These are phyloP conservation scores for Picochlorum sp. DNA, from an alignment of 139 green algal genomes.

Conservation along the genomic window DNA sequence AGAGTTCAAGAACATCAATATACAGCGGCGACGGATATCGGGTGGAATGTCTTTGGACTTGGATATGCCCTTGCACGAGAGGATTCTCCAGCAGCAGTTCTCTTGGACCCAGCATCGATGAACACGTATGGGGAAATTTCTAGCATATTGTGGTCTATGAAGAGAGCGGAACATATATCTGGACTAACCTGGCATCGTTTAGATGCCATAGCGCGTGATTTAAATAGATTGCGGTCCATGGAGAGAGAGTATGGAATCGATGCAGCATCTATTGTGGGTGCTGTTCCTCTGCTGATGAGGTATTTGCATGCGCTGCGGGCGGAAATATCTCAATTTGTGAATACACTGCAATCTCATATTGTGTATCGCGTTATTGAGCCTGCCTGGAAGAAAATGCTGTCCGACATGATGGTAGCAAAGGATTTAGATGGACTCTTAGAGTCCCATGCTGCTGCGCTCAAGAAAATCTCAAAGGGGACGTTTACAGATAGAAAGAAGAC, in stretches of 20 bases:
- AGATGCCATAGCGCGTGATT: conserved; percentile 40
- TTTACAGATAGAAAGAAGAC: conserved; percentile 24
- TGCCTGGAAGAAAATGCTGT: conserved; percentile 47
- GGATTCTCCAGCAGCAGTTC: conserved; percentile 34
- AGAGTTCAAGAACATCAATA: background rate
- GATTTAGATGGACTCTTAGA: conserved; percentile 78
- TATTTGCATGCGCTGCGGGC: conserved; percentile 56
- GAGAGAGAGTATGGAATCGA: conserved; percentile 19
- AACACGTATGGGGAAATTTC: conserved; percentile 67
- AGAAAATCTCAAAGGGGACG: conserved; percentile 10
- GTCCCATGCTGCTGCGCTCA: conserved; percentile 64
- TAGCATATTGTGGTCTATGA: conserved; percentile 80
- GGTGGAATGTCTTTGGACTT: conserved; percentile 90
- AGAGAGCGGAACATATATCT: conserved; percentile 72
- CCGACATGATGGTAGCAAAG: conserved; percentile 25
- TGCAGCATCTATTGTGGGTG: conserved; percentile 6
- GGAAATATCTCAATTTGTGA: conserved; percentile 84
- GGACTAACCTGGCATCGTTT: conserved; percentile 58
- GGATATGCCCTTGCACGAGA: conserved; percentile 55
- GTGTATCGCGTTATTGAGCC: conserved; percentile 78
- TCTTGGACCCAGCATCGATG: conserved; percentile 36
- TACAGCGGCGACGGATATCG: conserved; percentile 23
- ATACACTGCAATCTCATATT: conserved; percentile 90
- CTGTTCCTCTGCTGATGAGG: conserved; percentile 38
- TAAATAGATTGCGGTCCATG: conserved; percentile 13